Evolutionary conservation across 192 early-diverging fungal genomes (phyloP).

Genomic region (Kappamyces sp.): DNA sequence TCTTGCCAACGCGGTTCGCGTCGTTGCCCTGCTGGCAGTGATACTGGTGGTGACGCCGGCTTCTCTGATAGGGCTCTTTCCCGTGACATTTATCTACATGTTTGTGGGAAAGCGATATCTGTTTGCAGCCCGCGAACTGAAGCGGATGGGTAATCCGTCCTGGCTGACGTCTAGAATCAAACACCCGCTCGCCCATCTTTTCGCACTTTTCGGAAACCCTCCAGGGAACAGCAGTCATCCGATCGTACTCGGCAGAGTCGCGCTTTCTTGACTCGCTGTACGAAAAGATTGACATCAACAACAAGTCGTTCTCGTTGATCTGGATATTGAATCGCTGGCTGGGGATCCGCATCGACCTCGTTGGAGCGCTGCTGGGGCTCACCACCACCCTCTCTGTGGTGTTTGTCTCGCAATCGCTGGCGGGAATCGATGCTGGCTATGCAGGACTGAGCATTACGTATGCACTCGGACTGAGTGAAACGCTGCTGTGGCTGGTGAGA

Average conservation of each 20-base stretch:
- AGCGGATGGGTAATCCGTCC: slow-evolving; percentile 22
- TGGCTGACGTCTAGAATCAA: background rate
- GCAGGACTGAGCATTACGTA: slow-evolving; percentile 78
- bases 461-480: slow-evolving; percentile 66
- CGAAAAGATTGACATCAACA: slow-evolving; percentile 48
- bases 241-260: slow-evolving; percentile 25
- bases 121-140: slow-evolving; percentile 20
- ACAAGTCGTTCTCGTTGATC: slow-evolving; percentile 74
- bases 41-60: slow-evolving; percentile 11
- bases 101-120: slow-evolving; percentile 11
- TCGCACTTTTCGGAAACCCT: slow-evolving; percentile 31
- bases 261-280: slow-evolving; percentile 21
- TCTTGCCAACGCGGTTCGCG: slow-evolving; percentile 7
- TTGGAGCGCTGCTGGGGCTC: slow-evolving; percentile 41
- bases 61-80: slow-evolving; percentile 12
- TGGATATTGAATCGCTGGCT: slow-evolving; percentile 68
- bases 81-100: background rate
- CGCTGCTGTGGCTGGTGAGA: slow-evolving; percentile 31
- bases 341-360: slow-evolving; percentile 63
- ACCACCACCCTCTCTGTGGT: slow-evolving; percentile 64
- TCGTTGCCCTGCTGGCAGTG: background rate
- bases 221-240: slow-evolving; percentile 30
- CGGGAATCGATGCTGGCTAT: slow-evolving; percentile 60
- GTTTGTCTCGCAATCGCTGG: slow-evolving; percentile 2
- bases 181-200: slow-evolving; percentile 28